Base-by-base conservation (phyloP, 176 grass and related monocot species). In the Cenchrus purpureus region DNA sequence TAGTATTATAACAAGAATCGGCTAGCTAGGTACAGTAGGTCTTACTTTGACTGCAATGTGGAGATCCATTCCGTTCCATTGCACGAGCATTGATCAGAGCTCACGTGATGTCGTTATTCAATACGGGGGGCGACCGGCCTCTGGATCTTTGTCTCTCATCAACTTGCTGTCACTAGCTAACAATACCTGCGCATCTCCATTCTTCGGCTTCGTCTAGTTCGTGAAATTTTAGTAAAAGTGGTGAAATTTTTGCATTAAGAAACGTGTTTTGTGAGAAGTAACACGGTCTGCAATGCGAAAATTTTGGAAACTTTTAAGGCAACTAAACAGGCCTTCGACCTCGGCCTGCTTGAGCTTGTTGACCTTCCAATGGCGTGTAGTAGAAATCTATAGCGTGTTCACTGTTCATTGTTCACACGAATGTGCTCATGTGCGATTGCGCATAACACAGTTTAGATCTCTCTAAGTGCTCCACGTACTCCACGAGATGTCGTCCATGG, bases 81-180 rank as follows among this genome's bases (percentile, higher is more conserved):
- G 68, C 68, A 73, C 80, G 68, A 73, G 81, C 81, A 82, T 82
- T 71, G 34, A 82, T 82, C 79, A 46, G 79, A 83, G 68, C 68
- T 83, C 81, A 73, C 81, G 68, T 83, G 81, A 73, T 73, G 76
- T 64, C 22, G 76, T 50, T 75, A 55, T 75, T 54, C 17, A 56
- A 74, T 32, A 31, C 7, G 53, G 12, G 53, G 12, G 37, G 37
- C 37, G 3, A 40, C 29, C 52, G 37, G 19, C 29, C 52, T 57
- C 73, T 76, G 73, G 52, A 76, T 76, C 73, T 76, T 58, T 76
- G 73, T 76, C 73, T n/a, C 73, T 57, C 51, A 11, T 75, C 51
- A 74, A 74, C 48, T 54, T 74, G 70, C 25, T 34, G 34, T 34
- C 34, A 34, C 34, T 73, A 13, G 32, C 2, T 12, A 73, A 15